These are phyloP conservation scores for Aeminium ludgeri DNA, from an alignment of 495 filamentous ascomycete species.

Conservation along the genomic window DNA sequence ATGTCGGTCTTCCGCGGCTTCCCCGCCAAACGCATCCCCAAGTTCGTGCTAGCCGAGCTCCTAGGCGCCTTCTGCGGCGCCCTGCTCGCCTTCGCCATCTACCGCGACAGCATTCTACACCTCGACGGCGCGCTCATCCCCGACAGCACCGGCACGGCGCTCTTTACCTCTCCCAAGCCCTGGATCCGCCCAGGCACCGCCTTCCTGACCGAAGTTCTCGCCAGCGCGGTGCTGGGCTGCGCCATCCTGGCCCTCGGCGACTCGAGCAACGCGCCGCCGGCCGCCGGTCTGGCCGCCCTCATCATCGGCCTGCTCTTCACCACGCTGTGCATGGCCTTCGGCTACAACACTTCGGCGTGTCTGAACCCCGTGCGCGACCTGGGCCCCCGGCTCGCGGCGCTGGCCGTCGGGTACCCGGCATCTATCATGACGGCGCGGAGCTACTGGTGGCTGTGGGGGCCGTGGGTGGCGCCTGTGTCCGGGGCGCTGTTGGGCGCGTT, in stretches of 20 bases:
- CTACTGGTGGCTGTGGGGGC: constrained; percentile 6
- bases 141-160: constrained; percentile 17
- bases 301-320: constrained; percentile 11
- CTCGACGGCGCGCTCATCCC: constrained; percentile 17
- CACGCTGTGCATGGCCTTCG: constrained; percentile 1
- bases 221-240: constrained; percentile 27
- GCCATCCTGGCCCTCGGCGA: constrained; percentile 38
- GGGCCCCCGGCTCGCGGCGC: constrained; percentile 15
- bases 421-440: constrained; percentile 2
- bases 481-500: constrained; percentile 1
- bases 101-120: constrained; percentile 31
- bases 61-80: constrained; percentile 39
- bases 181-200: constrained; percentile 32
- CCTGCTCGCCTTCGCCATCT: constrained; percentile 36
- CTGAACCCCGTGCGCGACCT: constrained; percentile 12
- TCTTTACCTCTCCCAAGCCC: constrained; percentile 30
- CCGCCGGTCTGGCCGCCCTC: constrained; percentile 34
- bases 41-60: constrained; percentile 37
- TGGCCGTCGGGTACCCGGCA: constrained; percentile 27
- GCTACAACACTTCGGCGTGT: constrained; percentile 7
- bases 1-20: constrained; percentile 8
- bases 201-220: constrained; percentile 36
- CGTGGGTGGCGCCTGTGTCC: not conserved
- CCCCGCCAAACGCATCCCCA: constrained; percentile 27
- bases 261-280: constrained; percentile 37